A percentile compares a stretch with the other conserved stretches of the same genome.
Conservation (phyloP, 192 early-diverging fungal species). For the Gamsiella multidivaricata region DNA sequence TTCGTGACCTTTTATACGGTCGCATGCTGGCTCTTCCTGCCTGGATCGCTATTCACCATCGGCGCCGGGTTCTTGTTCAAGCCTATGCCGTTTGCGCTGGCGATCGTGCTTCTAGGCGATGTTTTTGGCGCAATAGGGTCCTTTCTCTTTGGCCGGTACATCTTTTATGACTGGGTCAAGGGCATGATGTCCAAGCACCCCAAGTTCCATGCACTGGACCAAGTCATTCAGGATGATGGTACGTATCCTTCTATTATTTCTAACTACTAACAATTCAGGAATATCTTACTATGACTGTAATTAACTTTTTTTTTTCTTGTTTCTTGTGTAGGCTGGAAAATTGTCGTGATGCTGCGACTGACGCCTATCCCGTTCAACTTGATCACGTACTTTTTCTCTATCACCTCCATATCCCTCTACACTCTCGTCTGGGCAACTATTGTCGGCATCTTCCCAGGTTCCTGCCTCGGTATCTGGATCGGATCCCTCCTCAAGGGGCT, state of each 20-base stretch:
- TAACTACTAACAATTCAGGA: too few species aligned
- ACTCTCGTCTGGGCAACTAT: constrained; percentile 52
- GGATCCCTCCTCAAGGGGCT: constrained; percentile 56
- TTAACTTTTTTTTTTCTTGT: not conserved
- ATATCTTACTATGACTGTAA: too few species aligned
- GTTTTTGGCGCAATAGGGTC: constrained; percentile 52
- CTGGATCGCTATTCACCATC: constrained; percentile 54
- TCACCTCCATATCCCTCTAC: constrained; percentile 52
- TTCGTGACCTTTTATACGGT: constrained; percentile 43
- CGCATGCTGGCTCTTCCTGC: constrained; percentile 42
- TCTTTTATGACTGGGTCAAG: constrained; percentile 59
- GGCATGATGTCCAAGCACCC: constrained; percentile 52
- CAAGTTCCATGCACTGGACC: constrained; percentile 45
- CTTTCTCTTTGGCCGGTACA: constrained; percentile 56
- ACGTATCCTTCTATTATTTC: not conserved
- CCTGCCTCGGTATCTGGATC: constrained; percentile 60
- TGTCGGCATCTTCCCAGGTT: constrained; percentile 55
- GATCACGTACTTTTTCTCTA: constrained; percentile 59
- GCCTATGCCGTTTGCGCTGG: constrained; percentile 51
- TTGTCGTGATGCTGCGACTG: constrained; percentile 58
- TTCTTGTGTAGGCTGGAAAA: constrained; percentile 55
- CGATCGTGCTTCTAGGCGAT: constrained; percentile 52
- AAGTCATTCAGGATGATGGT: constrained; percentile 61
- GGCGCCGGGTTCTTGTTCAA: constrained; percentile 59
- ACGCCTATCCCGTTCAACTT: constrained; percentile 59